Percentiles rank a stretch among this genome's conserved stretches.
phyloP scores from a whole-genome alignment of 176 grass and related monocot genomes.

The Musa troglodytarum region DNA sequence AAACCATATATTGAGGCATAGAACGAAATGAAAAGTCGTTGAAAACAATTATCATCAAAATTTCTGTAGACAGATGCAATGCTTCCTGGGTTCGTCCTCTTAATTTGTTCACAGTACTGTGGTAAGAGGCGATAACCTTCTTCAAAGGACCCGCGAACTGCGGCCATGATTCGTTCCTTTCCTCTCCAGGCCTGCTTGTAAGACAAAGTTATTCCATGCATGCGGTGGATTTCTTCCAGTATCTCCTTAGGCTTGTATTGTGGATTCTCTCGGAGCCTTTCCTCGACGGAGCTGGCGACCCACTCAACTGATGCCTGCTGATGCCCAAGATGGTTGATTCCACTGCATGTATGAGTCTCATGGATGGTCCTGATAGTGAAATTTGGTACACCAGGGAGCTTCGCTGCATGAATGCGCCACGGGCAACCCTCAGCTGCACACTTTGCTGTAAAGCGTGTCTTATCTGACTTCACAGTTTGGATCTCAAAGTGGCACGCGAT shows the following conservation, averaged over 20 bases:
- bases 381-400: constrained; percentile 71
- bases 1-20: constrained; percentile 94
- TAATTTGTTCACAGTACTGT: constrained; percentile 75
- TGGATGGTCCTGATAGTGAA: constrained; percentile 93
- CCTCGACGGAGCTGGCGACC: constrained; percentile 84
- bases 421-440: constrained; percentile 75
- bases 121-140: constrained; percentile 89
- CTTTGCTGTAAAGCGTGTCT: constrained; percentile 76
- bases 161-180: constrained; percentile 91
- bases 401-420: constrained; percentile 87
- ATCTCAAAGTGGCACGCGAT: constrained; percentile 97
- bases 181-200: constrained; percentile 99
- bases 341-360: constrained; percentile 63
- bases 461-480: constrained; percentile 93
- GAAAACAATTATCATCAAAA: constrained; percentile 69
- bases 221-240: constrained; percentile 91
- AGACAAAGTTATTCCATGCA: constrained; percentile 87
- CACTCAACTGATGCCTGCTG: constrained; percentile 97
- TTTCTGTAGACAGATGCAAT: constrained; percentile 75
- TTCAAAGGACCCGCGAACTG: constrained; percentile 85
- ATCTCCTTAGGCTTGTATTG: constrained; percentile 99
- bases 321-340: constrained; percentile 90
- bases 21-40: constrained; percentile 76
- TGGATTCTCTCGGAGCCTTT: constrained; percentile 82
- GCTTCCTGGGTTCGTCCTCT: constrained; percentile 80